phyloP scores from a whole-genome alignment of 2,329 filamentous ascomycete species.

The Exophiala aquamarina region DNA sequence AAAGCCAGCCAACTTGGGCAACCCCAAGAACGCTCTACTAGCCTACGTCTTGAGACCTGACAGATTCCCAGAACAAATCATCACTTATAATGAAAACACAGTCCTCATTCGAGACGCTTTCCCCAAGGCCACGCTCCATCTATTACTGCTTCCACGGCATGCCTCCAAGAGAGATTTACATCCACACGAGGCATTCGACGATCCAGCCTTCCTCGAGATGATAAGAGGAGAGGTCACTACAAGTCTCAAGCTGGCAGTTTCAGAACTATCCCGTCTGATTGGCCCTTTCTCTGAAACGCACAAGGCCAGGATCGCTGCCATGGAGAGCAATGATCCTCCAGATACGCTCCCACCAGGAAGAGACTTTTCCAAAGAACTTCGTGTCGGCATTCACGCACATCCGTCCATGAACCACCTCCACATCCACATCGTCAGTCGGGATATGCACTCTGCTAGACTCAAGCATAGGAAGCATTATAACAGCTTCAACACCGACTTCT shows the following conservation, averaged over 20 bases:
- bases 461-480: constrained; percentile 89
- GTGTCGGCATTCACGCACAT: constrained; percentile 77
- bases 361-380: constrained; percentile 75
- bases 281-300: constrained; percentile 58
- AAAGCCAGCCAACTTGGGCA: constrained; percentile 19
- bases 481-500: constrained; percentile 82
- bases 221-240: constrained; percentile 62
- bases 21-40: constrained; percentile 47
- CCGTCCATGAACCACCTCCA: constrained; percentile 93
- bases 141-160: constrained; percentile 81
- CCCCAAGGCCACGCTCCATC: constrained; percentile 81
- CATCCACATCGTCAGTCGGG: constrained; percentile 79
- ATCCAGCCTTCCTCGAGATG: constrained; percentile 65
- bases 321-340: constrained; percentile 53
- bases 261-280: constrained; percentile 25
- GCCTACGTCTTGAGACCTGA: constrained; percentile 65
- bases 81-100: constrained; percentile 62
- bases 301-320: constrained; percentile 60
- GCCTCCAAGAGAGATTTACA: constrained; percentile 61
- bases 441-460: constrained; percentile 71
- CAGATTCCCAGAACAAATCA: constrained; percentile 63
- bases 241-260: constrained; percentile 62
- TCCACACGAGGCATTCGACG: constrained; percentile 75
- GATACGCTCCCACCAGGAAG: constrained; percentile 63
- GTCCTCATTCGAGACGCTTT: constrained; percentile 80